phyloP scores from a whole-genome alignment of 73 alveolate species.

The Vitrella brassicaformis region DNA sequence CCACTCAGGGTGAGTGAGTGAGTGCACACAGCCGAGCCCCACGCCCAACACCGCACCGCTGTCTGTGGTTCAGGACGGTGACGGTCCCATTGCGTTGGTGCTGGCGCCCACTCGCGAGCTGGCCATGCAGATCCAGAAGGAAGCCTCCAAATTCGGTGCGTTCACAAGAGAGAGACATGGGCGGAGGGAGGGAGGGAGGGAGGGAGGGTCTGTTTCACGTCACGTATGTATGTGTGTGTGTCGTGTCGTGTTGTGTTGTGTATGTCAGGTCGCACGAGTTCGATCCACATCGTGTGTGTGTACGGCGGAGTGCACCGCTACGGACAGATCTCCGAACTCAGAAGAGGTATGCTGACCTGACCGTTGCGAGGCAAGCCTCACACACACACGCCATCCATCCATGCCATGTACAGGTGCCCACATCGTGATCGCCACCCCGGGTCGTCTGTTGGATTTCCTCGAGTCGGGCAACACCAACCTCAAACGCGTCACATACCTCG shows the following conservation, averaged over 20 bases:
- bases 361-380: background rate
- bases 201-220: background rate
- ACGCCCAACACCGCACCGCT: too few species aligned
- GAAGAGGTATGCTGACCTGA: too few species aligned
- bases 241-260: background rate
- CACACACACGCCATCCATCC: too few species aligned
- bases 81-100: conserved; percentile 84
- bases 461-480: conserved; percentile 45
- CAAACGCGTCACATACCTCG: conserved; percentile 52
- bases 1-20: conserved; percentile 44
- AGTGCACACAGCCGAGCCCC: too few species aligned
- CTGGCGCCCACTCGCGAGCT: conserved; percentile 91
- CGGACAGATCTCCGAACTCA: background rate
- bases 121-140: conserved; percentile 60
- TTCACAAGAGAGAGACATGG: background rate
- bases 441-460: conserved; percentile 73
- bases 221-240: background rate
- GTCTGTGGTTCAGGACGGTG: conserved; percentile 49
- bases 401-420: too few species aligned
- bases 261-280: background rate
- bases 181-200: background rate
- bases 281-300: background rate
- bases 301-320: background rate
- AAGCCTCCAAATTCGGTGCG: conserved; percentile 45
- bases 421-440: conserved; percentile 77